phyloP scores from a whole-genome alignment of 2,329 filamentous ascomycete genomes.

The Mycogone perniciosa region DNA sequence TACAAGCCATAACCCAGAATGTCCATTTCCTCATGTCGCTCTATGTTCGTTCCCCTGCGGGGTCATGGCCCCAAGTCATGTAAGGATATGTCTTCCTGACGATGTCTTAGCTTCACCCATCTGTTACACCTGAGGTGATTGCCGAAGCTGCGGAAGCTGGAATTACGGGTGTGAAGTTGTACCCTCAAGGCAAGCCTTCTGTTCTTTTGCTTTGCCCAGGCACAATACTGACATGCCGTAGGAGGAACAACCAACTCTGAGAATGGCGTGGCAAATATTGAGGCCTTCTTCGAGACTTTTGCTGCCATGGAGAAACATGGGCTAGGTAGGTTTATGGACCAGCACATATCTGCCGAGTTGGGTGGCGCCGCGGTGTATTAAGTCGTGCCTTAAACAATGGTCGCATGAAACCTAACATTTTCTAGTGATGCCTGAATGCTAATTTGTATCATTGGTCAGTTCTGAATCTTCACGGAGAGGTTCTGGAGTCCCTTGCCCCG shows the following conservation, averaged over 20 bases:
- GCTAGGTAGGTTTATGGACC: constrained; percentile 33
- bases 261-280: constrained; percentile 63
- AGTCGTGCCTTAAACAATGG: not conserved
- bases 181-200: constrained; percentile 41
- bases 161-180: constrained; percentile 66
- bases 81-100: constrained; percentile 4
- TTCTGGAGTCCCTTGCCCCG: constrained; percentile 45
- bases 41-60: constrained; percentile 36
- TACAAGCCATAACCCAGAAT: constrained; percentile 53
- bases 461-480: constrained; percentile 91
- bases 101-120: constrained; percentile 43
- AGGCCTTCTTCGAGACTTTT: constrained; percentile 71
- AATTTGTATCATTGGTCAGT: constrained; percentile 32
- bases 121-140: constrained; percentile 63
- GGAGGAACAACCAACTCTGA: constrained; percentile 61
- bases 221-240: constrained; percentile 17
- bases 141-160: constrained; percentile 66
- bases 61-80: not conserved
- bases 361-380: not conserved
- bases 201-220: not conserved
- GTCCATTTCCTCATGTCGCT: constrained; percentile 71
- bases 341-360: not conserved
- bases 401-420: constrained; percentile 5
- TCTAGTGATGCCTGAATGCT: too few relatives aligned
- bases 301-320: constrained; percentile 80